Evolutionary conservation across 768 basidiomycete genomes (phyloP).

Genomic region (Piloderma croceum): DNA sequence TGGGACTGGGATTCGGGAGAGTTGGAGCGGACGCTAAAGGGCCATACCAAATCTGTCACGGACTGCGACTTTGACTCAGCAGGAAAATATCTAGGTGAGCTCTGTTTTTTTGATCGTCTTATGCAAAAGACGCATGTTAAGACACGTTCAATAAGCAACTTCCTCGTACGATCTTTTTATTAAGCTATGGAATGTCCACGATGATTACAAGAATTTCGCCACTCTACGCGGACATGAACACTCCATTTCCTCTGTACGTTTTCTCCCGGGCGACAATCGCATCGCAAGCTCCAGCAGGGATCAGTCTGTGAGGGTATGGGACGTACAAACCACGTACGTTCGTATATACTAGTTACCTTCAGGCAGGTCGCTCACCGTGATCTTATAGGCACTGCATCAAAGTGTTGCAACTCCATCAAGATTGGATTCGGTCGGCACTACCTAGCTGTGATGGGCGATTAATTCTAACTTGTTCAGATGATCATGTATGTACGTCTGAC

Average conservation of each 20-base stretch:
- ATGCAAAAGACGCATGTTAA: no score
- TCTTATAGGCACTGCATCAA: no score
- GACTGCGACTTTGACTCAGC: conserved; percentile 55
- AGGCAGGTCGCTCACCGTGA: no score
- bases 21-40: conserved; percentile 53
- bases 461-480: conserved; percentile 77
- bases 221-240: conserved; percentile 90
- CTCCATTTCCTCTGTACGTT: conserved; percentile 79
- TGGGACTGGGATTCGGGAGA: conserved; percentile 65
- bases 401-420: no score
- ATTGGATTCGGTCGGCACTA: conserved; percentile 74
- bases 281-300: conserved; percentile 87
- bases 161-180: conserved; percentile 84
- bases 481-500: conserved; percentile 55
- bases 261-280: conserved; percentile 77
- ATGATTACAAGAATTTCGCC: conserved; percentile 85
- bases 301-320: conserved; percentile 79
- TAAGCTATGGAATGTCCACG: conserved; percentile 87
- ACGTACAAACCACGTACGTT: conserved; percentile 78
- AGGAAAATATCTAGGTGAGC: conserved; percentile 47
- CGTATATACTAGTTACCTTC: conserved; percentile 2
- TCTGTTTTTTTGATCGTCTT: no score
- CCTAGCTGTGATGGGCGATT: conserved; percentile 69
- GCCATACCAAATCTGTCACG: conserved; percentile 52
- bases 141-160: no score